Evolutionary conservation across 257 asterid genomes (phyloP).

Genomic region (Striga asiatica): DNA sequence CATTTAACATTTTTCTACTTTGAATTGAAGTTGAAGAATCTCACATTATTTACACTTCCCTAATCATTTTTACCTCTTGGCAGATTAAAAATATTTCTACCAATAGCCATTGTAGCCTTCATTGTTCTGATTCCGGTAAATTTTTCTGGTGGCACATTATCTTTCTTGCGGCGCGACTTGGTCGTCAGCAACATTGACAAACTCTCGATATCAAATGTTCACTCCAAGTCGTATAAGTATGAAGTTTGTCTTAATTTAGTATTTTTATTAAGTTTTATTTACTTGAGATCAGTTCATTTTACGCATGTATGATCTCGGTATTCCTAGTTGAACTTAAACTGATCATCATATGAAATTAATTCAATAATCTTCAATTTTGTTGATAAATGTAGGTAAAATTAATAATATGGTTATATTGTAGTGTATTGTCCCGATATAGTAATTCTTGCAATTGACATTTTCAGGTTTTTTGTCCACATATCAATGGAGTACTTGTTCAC

Average conservation of each 20-base stretch:
- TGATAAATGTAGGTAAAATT: background rate
- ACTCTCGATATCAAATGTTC: constrained; percentile 87
- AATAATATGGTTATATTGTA: background rate
- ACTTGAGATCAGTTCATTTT: background rate
- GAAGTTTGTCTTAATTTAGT: background rate
- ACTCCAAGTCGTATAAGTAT: constrained; percentile 62
- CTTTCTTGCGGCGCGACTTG: constrained; percentile 62
- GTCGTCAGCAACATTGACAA: constrained; percentile 86
- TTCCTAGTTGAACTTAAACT: background rate
- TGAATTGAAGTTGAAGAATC: background rate
- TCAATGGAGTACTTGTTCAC: constrained; percentile 74
- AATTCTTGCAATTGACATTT: constrained; percentile 14
- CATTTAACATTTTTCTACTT: too few relatives aligned
- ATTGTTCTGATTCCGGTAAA: constrained; percentile 88
- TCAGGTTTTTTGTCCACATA: constrained; percentile 91
- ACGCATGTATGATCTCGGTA: background rate
- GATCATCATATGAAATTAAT: background rate
- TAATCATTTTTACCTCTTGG: constrained; percentile 4
- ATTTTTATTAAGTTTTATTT: background rate
- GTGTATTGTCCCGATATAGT: background rate
- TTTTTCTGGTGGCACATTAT: constrained; percentile 59
- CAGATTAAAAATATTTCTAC: constrained; percentile 85
- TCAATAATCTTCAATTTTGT: background rate
- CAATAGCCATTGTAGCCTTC: constrained; percentile 64
- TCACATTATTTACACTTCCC: background rate